Conservation (phyloP, 805 yeast species). For the Clavispora vitiphila region DNA sequence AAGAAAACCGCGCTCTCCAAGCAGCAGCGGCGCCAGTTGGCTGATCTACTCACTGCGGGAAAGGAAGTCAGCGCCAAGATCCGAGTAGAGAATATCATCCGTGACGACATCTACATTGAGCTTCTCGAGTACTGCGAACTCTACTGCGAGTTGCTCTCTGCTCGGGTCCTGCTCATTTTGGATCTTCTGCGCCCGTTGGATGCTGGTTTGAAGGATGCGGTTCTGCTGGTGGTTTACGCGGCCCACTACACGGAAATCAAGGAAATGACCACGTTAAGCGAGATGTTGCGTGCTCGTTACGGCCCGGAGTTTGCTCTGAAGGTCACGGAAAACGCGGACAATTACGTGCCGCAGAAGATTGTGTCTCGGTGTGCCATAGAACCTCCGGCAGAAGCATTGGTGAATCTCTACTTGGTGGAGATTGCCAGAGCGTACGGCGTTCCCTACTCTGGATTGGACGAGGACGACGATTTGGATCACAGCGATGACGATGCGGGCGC, state of each 20-base stretch:
- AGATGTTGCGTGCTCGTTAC: constrained; percentile 54
- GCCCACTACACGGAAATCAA: constrained; percentile 72
- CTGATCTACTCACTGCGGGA: constrained; percentile 62
- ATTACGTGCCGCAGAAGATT: constrained; percentile 64
- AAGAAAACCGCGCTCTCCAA: constrained; percentile 72
- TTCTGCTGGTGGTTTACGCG: constrained; percentile 61
- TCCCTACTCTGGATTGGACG: constrained; percentile 56
- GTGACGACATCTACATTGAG: constrained; percentile 78
- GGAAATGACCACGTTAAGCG: constrained; percentile 59
- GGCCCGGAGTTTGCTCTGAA: constrained; percentile 61
- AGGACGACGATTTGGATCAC: constrained; percentile 25
- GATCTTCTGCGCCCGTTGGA: constrained; percentile 43
- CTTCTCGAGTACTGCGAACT: constrained; percentile 73
- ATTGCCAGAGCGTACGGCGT: constrained; percentile 77
- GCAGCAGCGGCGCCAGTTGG: constrained; percentile 64
- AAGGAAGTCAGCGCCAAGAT: constrained; percentile 81
- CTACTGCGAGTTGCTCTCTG: constrained; percentile 75
- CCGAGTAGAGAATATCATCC: constrained; percentile 75
- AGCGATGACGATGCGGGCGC: constrained; percentile 21
- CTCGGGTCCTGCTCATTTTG: constrained; percentile 61
- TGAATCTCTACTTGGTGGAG: constrained; percentile 66
- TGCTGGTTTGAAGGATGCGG: constrained; percentile 69
- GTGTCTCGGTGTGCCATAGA: constrained; percentile 55
- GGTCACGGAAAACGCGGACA: constrained; percentile 47
- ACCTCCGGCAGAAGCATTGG: constrained; percentile 64